phyloP scores from a whole-genome alignment of 805 yeast species.

The Phaffomyces antillensis region DNA sequence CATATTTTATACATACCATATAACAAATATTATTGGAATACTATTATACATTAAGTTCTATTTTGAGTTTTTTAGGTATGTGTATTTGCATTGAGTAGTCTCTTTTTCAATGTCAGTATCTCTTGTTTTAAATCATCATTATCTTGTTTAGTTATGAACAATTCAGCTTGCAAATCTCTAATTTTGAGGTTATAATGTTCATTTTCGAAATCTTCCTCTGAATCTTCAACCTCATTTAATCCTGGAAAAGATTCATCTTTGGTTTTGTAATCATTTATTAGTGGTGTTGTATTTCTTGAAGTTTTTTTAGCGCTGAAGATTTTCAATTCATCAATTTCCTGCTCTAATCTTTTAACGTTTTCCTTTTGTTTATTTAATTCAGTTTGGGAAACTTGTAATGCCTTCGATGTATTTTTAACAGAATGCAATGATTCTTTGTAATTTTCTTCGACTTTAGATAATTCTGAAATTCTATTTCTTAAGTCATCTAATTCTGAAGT shows the following conservation, averaged over 20 bases:
- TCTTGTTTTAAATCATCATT: conserved; percentile 69
- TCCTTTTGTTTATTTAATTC: conserved; percentile 60
- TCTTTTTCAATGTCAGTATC: conserved; percentile 52
- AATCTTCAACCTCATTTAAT: conserved; percentile 26
- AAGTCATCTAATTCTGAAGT: conserved; percentile 23
- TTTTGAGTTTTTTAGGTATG: no score
- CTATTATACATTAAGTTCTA: no score
- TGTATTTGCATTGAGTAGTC: conserved; percentile 26
- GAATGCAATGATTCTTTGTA: conserved; percentile 67
- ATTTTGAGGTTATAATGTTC: conserved; percentile 70
- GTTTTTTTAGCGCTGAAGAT: conserved; percentile 39
- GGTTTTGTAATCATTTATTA: conserved; percentile 13
- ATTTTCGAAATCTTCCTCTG: conserved; percentile 26
- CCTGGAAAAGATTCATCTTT: conserved; percentile 16
- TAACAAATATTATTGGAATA: no score
- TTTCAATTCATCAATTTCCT: conserved; percentile 65
- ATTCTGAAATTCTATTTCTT: conserved; percentile 26
- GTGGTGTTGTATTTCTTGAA: conserved; percentile 21
- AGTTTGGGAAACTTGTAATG: conserved; percentile 64
- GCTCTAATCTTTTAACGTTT: conserved; percentile 44
- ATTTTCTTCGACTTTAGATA: conserved; percentile 48
- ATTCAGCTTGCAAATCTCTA: conserved; percentile 78
- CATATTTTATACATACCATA: no score
- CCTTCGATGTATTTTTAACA: conserved; percentile 67
- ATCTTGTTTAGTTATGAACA: conserved; percentile 75